Percentiles rank a stretch among this genome's conserved stretches.
These are phyloP conservation scores for Millerozyma acaciae DNA, from an alignment of 805 yeast genomes.

Conservation along the genomic window DNA sequence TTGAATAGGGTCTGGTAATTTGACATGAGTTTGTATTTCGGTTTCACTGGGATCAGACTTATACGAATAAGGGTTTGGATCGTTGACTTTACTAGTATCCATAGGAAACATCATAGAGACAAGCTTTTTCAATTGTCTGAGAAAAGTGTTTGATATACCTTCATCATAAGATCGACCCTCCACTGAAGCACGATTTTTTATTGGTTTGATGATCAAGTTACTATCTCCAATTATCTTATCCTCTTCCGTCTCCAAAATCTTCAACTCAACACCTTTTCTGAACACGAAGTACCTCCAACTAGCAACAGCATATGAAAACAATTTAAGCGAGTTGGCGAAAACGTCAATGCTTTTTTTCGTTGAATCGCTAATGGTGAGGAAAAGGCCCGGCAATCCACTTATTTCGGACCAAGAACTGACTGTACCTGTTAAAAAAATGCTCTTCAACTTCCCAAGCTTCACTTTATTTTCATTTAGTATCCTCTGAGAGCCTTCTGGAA, in stretches of 20 bases:
- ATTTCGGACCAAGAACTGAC: conserved; percentile 65
- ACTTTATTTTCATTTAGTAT: conserved; percentile 57
- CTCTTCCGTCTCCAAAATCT: conserved; percentile 28
- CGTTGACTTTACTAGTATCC: conserved; percentile 39
- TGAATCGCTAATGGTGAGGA: conserved; percentile 78
- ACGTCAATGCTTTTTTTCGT: conserved; percentile 58
- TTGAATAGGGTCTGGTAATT: conserved; percentile 22
- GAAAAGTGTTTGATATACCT: conserved; percentile 4
- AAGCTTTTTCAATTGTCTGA: conserved; percentile 29
- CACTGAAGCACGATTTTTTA: conserved; percentile 13
- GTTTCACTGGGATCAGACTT: conserved; percentile 33
- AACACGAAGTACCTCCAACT: conserved; percentile 88
- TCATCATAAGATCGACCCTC: not conserved
- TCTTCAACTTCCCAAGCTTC: conserved; percentile 53
- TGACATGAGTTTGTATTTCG: conserved; percentile 37
- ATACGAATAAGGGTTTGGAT: conserved; percentile 34
- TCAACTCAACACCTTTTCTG: conserved; percentile 62
- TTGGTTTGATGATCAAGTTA: conserved; percentile 35
- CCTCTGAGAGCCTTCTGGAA: conserved; percentile 87
- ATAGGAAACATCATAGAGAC: conserved; percentile 56
- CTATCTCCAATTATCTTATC: conserved; percentile 30
- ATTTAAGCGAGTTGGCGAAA: conserved; percentile 36
- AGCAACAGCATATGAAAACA: conserved; percentile 51
- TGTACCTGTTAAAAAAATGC: conserved; percentile 76
- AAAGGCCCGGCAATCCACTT: conserved; percentile 90